Base-by-base conservation (phyloP, 164 flowering plant species). In the Macadamia tetraphylla region DNA sequence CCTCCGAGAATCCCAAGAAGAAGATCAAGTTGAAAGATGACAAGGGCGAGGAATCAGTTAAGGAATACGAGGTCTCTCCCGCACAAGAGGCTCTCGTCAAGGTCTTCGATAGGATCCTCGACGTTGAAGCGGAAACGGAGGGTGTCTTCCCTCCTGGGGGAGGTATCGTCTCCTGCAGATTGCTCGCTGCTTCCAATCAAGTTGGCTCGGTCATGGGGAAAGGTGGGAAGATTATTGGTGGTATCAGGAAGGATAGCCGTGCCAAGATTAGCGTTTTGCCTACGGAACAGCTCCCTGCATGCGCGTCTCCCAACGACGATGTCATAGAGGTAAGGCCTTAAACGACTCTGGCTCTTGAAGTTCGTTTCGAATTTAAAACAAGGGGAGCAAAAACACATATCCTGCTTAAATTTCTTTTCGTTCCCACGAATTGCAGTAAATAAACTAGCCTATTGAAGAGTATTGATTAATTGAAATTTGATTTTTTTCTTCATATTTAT, bases 121-220 rank as follows among this genome's bases (percentile, higher is more conserved):
- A 81, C 49, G 94, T 83, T 35, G 90, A 87, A 1, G 85, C 82
- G 14, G 94, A 86, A 78, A 72, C 12, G 1, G 82, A 77, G 6
- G 87, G 78, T 3, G 53, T 35, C 6, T 65, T 60, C n/a, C 64
- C 71, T 57, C 69, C 58, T 42, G 44, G 58, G 0, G 77, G 68
- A 1, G 83, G 83, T 0, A 73, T 68, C n/a, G 91, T 87, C 6
- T 81, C 84, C 6, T 85, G 91, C 70, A 73, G 97, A 73, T 42
- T 91, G 74, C 72, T 92, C 75, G 89, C 79, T 58, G 86, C 78
- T n/a, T 65, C 49, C 58, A 81, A 72, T 55, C 88, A 86, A 58
- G 88, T 72, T 1, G 93, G 96, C 11, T 64, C 83, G 3, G 84
- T 94, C 32, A 88, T 94, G 55, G 98, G 96, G 62, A 91, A 84